phyloP scores from a whole-genome alignment of 768 basidiomycete genomes.

The Lactifluus subvellereus region DNA sequence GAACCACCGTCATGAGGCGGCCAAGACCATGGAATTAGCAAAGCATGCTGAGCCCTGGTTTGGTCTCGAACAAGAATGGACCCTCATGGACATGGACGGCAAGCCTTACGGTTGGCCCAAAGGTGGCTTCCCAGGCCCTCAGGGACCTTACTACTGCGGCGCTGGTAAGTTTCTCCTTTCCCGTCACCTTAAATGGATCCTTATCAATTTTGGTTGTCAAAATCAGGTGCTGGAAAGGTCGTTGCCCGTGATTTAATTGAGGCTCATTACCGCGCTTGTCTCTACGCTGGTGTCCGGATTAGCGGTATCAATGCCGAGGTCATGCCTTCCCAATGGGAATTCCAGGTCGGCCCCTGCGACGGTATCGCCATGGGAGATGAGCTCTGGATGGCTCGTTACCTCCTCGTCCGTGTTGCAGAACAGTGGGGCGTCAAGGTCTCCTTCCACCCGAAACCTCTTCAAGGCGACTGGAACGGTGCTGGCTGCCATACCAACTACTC shows the following conservation, averaged over 20 bases:
- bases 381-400: slow-evolving; percentile 98
- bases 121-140: slow-evolving; percentile 98
- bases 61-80: slow-evolving; percentile 98
- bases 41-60: slow-evolving; percentile 87
- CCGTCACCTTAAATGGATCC: background rate
- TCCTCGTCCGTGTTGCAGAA: slow-evolving; percentile 92
- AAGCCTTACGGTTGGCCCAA: slow-evolving; percentile 95
- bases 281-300: slow-evolving; percentile 94
- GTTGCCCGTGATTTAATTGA: slow-evolving; percentile 98
- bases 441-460: slow-evolving; percentile 98
- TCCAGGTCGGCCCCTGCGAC: slow-evolving; percentile 98
- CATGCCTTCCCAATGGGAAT: slow-evolving; percentile 99
- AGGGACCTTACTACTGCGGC: slow-evolving; percentile 99
- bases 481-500: slow-evolving; percentile 99
- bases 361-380: slow-evolving; percentile 99
- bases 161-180: slow-evolving; percentile 57
- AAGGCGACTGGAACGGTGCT: slow-evolving; percentile 99
- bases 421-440: slow-evolving; percentile 97
- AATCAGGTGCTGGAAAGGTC: slow-evolving; percentile 89
- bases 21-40: slow-evolving; percentile 92
- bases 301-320: slow-evolving; percentile 99
- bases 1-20: slow-evolving; percentile 90
- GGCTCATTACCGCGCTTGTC: slow-evolving; percentile 96
- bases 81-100: slow-evolving; percentile 90
- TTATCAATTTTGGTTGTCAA: slow-evolving; percentile 7